Base-by-base conservation (phyloP, 208 protist genomes). In the Porcisia hertigi region DNA sequence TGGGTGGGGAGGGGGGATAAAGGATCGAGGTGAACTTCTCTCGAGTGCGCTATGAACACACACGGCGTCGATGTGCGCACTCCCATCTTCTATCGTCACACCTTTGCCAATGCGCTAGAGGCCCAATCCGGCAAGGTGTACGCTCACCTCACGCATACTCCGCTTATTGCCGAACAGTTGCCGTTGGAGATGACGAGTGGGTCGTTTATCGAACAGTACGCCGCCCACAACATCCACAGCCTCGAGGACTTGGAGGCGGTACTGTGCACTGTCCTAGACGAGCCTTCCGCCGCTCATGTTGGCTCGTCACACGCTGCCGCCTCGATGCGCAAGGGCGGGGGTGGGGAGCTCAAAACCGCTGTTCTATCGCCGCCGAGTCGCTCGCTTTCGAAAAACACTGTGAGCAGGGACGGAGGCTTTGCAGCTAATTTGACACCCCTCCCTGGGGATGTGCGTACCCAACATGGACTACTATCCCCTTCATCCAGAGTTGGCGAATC, bases 41-140 rank as follows among this genome's bases (percentile, higher is more conserved):
- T 25, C 6, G 3, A 67, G 63, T 8, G 4, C 41, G 14, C 63
- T 36, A 72, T 83, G 75, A 18, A 64, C n/a, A 36, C 60, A 3
- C 62, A 74, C 36, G 74, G 67, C 3, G 75, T 83, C 52, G 79
- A 87, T 69, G 86, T 89, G 47, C 80, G 77, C 11, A 82, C 81
- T 3, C 86, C 81, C 41, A 76, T 87, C 60, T 87, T 88, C 75
- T 84, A 78, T n/a, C 76, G 77, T 6, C 79, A 83, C 34, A 86
- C 69, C 60, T 93, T 93, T 60, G 89, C 85, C 9, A 84, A 63
- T 36, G 79, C 86, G 2, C 58, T 91, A 25, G 78, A 79, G 57
- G 47, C 55, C 14, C 81, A 88, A 34, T 90, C 85, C 8, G 72
- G 70, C 43, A 83, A 84, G 64, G 74, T 76, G 1, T 87, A 91